Evolutionary conservation across 2,329 filamentous ascomycete species (phyloP), one percentile per base, ranked within the genome.

Genomic region (Bimuria novae-zelandiae): DNA sequence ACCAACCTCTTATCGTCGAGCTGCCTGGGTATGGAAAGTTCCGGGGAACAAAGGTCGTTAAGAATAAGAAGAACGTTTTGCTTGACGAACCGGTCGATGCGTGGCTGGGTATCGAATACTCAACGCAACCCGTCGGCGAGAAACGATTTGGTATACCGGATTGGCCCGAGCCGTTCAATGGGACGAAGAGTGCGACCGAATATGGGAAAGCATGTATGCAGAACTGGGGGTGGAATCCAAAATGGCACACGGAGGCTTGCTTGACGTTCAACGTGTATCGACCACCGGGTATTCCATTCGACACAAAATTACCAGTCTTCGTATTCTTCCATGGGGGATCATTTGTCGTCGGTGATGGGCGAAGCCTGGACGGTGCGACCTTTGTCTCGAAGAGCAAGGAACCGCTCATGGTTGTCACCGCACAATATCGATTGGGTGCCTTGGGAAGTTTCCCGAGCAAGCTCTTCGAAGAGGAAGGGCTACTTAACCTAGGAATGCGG

Each of bases 61-160:
- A 63, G 35, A 75, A 72, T 10, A 39, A 62, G 39, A 55, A 59
- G 35, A 74, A 70, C 17, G 56, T 62, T 21, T 54, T 56, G 0
- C 65, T 79, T 2, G 64, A 70, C 7, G 56, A 56, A 2, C 53
- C 71, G 0, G 73, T 80, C 1, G 76, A 81, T 55, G 78, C 79
- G 0, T 81, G 78, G 79, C 64, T 81, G 5, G 77, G 77, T 2
- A 74, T 81, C 27, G 76, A 79, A 58, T 81, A 79, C 43, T 72
- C 79, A 0, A 77, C 76, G 0, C 71, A 71, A 49, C 70, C 70
- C 25, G 59, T 73, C 1, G 76, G 74, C 4, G 64, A 75, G 3
- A 55, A 64, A 12, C 75, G 79, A 7, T 80, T 81, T 50, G 65
- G 62, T 11, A 69, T 75, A 0, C 68, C 78, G 17, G 65, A 70